A percentile compares a stretch with the other conserved stretches of the same genome.
Conservation (phyloP, 192 early-diverging fungal genomes). For the Funneliformis mosseae region DNA sequence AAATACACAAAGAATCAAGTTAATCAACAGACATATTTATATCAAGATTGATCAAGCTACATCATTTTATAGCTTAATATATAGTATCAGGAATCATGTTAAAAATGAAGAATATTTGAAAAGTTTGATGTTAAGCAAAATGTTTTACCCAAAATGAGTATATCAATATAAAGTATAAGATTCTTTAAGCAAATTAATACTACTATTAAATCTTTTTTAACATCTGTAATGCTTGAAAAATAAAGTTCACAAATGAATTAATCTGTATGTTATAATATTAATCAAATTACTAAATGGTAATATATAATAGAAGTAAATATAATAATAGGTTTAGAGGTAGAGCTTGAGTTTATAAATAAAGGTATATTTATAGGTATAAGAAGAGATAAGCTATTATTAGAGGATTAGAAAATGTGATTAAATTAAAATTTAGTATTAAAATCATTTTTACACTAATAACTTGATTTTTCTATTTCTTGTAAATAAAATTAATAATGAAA, state of each 20-base stretch:
- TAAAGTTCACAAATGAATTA: background rate
- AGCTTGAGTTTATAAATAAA: too few species aligned
- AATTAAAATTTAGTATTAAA: too few species aligned
- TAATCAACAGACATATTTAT: background rate
- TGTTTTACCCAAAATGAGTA: background rate
- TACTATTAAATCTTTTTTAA: background rate
- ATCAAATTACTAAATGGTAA: background rate
- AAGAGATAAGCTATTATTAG: too few species aligned
- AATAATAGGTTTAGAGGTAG: too few species aligned
- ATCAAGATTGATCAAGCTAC: background rate
- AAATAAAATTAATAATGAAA: background rate
- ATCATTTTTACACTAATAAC: too few species aligned
- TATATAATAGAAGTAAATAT: background rate
- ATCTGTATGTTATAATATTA: background rate
- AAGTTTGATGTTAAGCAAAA: background rate
- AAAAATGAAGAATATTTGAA: background rate
- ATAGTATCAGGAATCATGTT: background rate
- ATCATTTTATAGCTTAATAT: background rate
- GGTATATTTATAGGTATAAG: too few species aligned
- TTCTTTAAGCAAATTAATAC: background rate
- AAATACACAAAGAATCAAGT: background rate
- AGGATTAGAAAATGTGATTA: too few species aligned
- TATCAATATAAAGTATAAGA: too few species aligned
- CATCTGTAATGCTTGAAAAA: background rate
- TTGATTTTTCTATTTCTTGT: too few species aligned